Base-by-base conservation (phyloP, 1,139 yeast genomes). In the Saccharomyces hybrid region DNA sequence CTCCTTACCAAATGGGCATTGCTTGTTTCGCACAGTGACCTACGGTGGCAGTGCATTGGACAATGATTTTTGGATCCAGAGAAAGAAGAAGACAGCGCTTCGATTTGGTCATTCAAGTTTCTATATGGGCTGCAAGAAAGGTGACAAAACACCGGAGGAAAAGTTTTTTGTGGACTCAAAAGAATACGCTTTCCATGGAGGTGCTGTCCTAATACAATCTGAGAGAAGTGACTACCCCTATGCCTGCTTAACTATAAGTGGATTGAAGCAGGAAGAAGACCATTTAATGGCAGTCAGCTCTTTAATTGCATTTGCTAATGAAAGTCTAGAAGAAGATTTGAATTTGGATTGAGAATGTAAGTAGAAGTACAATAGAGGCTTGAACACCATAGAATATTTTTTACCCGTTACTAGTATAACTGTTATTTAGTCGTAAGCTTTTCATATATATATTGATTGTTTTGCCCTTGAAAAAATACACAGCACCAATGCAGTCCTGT, bases 121-220 rank as follows among this genome's bases (percentile, higher is more conserved):
- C 63, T 77, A 69, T 61, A 70, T 82, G 69, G 85, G 85, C 13
- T 75, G 75, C 59, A 78, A 80, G 63, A 59, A 59, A 53, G 62
- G 64, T 25, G 53, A 53, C 5, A 54, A 52, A 16, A 57, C 60
- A 8, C 62, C 66, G 26, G 66, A 63, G 42, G 74, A 75, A 20
- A 77, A 76, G n/a, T 72, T 74, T 56, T 76, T 71, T 59, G 63
- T 72, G 25, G 71, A 76, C 26, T 71, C 77, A 20, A 58, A 61
- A 28, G 83, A 81, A n/a, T 82, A 74, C 61, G 82, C 85, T 9
- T 68, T 75, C 51, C 86, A 82, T 60, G 88, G 87, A 9, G 88
- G 88, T 48, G 80, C 82, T 53, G 76, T 82, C 53, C 86, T 87
- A 1, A 69, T 83, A 50, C 73, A 76, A 51, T 71, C 80, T 16